A percentile compares a stretch with the other conserved stretches of the same genome.
These are phyloP conservation scores for Trametes cubensis DNA, from an alignment of 768 basidiomycete genomes.

Conservation along the genomic window DNA sequence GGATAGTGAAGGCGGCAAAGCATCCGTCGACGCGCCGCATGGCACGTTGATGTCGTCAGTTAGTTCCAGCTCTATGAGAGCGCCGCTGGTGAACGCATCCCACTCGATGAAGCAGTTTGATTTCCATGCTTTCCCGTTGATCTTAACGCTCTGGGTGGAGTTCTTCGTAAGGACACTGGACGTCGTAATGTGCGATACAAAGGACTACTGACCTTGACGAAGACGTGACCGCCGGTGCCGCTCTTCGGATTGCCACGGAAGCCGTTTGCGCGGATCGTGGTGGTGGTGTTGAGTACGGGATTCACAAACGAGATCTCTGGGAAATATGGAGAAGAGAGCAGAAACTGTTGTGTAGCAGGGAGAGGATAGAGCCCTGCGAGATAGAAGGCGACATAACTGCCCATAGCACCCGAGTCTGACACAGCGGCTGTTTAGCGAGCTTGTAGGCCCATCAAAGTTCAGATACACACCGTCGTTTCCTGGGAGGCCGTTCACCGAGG, in stretches of 20 bases:
- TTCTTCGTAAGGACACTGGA: neutral
- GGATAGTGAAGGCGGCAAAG: constrained; percentile 63
- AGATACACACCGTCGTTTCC: constrained; percentile 59
- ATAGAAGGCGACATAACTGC: constrained; percentile 60
- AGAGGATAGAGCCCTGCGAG: constrained; percentile 64
- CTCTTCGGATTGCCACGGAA: constrained; percentile 54
- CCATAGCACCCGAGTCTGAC: constrained; percentile 58
- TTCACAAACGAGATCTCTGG: constrained; percentile 60
- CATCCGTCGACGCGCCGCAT: constrained; percentile 50
- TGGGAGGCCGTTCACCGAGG: constrained; percentile 56
- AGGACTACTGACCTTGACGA: constrained; percentile 51
- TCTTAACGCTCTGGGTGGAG: constrained; percentile 50
- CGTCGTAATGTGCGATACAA: neutral
- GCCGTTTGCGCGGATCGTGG: constrained; percentile 52
- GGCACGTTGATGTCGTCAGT: constrained; percentile 54
- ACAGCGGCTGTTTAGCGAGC: neutral
- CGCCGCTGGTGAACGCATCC: constrained; percentile 59
- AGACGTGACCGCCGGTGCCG: constrained; percentile 57
- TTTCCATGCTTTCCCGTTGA: constrained; percentile 59
- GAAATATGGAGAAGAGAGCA: constrained; percentile 65
- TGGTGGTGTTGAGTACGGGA: constrained; percentile 57
- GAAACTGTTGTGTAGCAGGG: constrained; percentile 59
- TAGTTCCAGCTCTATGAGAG: constrained; percentile 56
- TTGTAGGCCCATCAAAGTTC: too few species aligned
- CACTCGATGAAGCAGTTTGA: constrained; percentile 69